Percentiles rank a stretch among this genome's conserved stretches.
Conservation (phyloP, 805 yeast species). For the Komagataella kurtzmanii region DNA sequence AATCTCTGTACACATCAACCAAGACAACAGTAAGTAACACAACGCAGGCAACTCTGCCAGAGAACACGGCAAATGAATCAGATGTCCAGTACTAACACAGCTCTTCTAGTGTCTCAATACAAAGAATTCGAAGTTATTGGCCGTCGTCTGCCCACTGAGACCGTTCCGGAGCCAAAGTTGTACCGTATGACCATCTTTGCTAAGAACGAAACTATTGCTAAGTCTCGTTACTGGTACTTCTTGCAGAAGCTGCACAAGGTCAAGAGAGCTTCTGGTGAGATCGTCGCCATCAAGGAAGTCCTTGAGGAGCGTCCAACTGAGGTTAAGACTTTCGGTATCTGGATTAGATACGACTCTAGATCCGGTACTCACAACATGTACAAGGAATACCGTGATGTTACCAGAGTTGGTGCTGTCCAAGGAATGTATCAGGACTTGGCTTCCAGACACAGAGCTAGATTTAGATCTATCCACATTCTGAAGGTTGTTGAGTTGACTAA, state of each 20-base stretch:
- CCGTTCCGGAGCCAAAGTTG: constrained; percentile 98
- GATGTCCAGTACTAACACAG: constrained; percentile 8
- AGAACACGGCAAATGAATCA: background rate
- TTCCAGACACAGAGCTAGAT: constrained; percentile 99
- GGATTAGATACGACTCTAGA: constrained; percentile 99
- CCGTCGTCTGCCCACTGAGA: constrained; percentile 98
- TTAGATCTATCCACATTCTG: constrained; percentile 98
- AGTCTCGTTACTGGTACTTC: constrained; percentile 99
- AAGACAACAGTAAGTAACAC: background rate
- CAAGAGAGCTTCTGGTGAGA: constrained; percentile 99
- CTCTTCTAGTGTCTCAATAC: constrained; percentile 72
- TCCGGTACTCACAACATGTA: constrained; percentile 99
- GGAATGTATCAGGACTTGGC: constrained; percentile 99
- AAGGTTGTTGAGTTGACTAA: constrained; percentile 98
- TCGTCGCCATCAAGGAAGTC: constrained; percentile 85
- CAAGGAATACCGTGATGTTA: constrained; percentile 99
- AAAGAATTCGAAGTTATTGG: constrained; percentile 99
- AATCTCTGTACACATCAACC: background rate
- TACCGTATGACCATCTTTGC: constrained; percentile 99
- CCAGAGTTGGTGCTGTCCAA: constrained; percentile 98
- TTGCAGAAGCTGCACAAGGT: constrained; percentile 98
- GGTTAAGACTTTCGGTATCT: constrained; percentile 99
- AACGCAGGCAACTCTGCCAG: background rate
- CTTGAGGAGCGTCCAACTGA: constrained; percentile 95
- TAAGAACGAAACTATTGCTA: constrained; percentile 97